These are phyloP conservation scores for Gypsophila paniculata DNA, from an alignment of 179 eudicot species.

Conservation along the genomic window DNA sequence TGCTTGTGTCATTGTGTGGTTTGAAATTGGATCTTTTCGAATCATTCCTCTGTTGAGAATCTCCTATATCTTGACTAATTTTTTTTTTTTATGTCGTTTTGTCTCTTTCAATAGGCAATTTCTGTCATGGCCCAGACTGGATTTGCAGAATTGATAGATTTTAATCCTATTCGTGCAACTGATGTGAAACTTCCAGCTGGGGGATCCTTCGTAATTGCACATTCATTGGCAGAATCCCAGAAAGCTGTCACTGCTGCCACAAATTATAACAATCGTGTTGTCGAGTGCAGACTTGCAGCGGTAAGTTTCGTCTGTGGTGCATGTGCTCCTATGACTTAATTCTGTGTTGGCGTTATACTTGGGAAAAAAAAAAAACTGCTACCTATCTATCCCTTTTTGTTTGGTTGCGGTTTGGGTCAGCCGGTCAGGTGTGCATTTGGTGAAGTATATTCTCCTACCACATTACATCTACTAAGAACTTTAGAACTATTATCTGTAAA, in stretches of 20 bases:
- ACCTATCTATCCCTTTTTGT: not conserved
- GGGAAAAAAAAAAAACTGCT: constrained; percentile 8
- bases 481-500: not conserved
- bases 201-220: constrained; percentile 90
- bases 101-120: constrained; percentile 56
- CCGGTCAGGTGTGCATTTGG: not conserved
- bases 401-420: not conserved
- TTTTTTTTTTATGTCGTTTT: not conserved
- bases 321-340: not conserved
- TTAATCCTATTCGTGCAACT: constrained; percentile 93
- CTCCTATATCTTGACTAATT: not conserved
- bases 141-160: constrained; percentile 89
- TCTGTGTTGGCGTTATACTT: not conserved
- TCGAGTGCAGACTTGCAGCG: constrained; percentile 91
- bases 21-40: not conserved
- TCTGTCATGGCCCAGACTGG: constrained; percentile 92
- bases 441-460: not conserved
- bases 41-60: not conserved
- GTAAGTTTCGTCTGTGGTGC: constrained; percentile 45
- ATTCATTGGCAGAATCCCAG: constrained; percentile 92
- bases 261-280: constrained; percentile 94
- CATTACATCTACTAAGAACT: not conserved
- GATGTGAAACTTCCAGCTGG: constrained; percentile 94
- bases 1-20: not conserved
- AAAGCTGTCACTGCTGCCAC: constrained; percentile 98